phyloP scores from a whole-genome alignment of 345 rosid species.

The Heritiera littoralis region DNA sequence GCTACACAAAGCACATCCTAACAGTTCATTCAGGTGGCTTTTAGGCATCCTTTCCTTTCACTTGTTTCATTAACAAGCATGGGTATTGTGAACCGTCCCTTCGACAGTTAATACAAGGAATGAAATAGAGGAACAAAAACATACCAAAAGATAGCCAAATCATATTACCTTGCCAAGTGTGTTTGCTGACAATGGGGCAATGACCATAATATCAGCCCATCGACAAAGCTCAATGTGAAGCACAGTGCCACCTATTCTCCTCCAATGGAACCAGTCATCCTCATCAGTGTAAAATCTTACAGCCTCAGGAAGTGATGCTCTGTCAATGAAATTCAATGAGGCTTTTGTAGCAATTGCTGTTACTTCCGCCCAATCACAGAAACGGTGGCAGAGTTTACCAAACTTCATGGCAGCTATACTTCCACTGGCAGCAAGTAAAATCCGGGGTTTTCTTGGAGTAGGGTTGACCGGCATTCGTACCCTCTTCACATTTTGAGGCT shows the following conservation, averaged over 20 bases:
- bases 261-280: constrained; percentile 90
- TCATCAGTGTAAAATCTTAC: constrained; percentile 73
- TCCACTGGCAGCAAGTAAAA: constrained; percentile 85
- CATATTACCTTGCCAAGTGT: constrained; percentile 80
- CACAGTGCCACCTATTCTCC: constrained; percentile 74
- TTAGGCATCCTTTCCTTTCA: neutral
- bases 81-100: neutral
- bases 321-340: constrained; percentile 81
- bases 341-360: constrained; percentile 76
- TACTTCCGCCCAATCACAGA: constrained; percentile 88
- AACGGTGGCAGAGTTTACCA: constrained; percentile 78
- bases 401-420: constrained; percentile 91
- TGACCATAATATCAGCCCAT: constrained; percentile 94
- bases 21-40: neutral
- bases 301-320: constrained; percentile 64
- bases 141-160: neutral
- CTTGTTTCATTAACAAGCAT: neutral
- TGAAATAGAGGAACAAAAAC: neutral
- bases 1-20: constrained; percentile 3
- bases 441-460: constrained; percentile 52
- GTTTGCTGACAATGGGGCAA: constrained; percentile 94
- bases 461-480: constrained; percentile 34
- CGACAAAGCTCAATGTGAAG: constrained; percentile 89
- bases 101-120: neutral
- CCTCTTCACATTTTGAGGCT: constrained; percentile 11